Evolutionary conservation across 2,329 filamentous ascomycete genomes (phyloP).

Genomic region (Colletotrichum truncatum): DNA sequence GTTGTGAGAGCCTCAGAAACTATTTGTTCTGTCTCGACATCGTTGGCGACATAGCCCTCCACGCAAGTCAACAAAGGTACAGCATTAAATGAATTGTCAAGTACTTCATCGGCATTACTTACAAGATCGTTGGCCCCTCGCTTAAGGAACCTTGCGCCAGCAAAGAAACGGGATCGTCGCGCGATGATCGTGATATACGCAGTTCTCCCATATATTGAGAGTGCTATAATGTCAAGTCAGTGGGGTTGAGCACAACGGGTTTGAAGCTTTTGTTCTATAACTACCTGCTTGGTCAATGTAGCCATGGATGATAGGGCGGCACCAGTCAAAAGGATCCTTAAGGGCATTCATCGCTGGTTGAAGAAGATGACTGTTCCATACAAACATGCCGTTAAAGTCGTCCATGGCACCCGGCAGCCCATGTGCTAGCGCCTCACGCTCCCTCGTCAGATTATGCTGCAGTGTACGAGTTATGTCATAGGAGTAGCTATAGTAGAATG

Average conservation of each 20-base stretch:
- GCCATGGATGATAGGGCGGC: conserved; percentile 92
- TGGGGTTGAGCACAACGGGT: neutral
- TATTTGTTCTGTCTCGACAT: conserved; percentile 98
- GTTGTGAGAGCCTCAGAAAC: conserved; percentile 94
- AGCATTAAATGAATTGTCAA: neutral
- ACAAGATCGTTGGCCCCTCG: conserved; percentile 89
- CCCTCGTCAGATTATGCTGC: conserved; percentile 88
- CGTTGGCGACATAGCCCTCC: conserved; percentile 91
- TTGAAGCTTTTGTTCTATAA: conserved; percentile 16
- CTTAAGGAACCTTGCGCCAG: conserved; percentile 93
- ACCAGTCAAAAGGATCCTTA: conserved; percentile 93
- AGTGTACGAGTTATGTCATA: conserved; percentile 95
- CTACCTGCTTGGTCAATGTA: conserved; percentile 88
- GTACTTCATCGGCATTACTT: conserved; percentile 28
- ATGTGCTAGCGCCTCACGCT: conserved; percentile 75
- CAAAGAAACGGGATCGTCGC: conserved; percentile 89
- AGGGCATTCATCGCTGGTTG: conserved; percentile 76
- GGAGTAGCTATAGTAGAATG: conserved; percentile 98
- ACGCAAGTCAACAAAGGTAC: neutral
- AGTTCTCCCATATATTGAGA: conserved; percentile 86
- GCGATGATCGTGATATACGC: conserved; percentile 96
- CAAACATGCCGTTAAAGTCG: conserved; percentile 93
- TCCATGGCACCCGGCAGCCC: conserved; percentile 62
- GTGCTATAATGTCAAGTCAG: conserved; percentile 51
- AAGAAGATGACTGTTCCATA: conserved; percentile 94